Evolutionary conservation across 176 grass and related monocot genomes (phyloP).

Genomic region (Ananas comosus): DNA sequence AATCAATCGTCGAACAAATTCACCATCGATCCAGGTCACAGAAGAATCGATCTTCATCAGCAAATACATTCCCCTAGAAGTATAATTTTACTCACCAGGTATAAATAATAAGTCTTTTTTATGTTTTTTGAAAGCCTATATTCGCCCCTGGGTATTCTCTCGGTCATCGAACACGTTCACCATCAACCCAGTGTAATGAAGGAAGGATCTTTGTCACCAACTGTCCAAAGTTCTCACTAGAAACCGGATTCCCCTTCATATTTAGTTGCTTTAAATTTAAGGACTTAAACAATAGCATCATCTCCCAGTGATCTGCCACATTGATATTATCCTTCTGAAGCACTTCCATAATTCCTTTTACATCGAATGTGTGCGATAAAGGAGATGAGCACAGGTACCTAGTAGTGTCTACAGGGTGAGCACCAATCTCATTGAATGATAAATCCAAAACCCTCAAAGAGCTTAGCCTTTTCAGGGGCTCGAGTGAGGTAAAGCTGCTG

Average conservation of each 20-base stretch:
- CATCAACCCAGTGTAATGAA: constrained; percentile 60
- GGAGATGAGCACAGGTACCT: constrained; percentile 69
- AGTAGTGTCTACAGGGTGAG: constrained; percentile 50
- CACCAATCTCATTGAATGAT: constrained; percentile 74
- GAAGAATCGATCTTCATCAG: background rate
- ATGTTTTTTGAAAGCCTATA: background rate
- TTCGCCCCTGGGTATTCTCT: background rate
- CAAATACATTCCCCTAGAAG: background rate
- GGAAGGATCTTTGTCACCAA: constrained; percentile 36
- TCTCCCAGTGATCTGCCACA: constrained; percentile 51
- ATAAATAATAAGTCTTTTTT: background rate
- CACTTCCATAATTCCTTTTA: constrained; percentile 38
- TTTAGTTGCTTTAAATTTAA: constrained; percentile 45
- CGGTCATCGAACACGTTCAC: constrained; percentile 1
- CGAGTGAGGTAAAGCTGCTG: constrained; percentile 63
- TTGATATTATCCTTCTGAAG: constrained; percentile 29
- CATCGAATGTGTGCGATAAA: constrained; percentile 52
- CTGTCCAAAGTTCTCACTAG: constrained; percentile 30
- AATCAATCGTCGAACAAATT: constrained; percentile 15
- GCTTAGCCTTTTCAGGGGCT: constrained; percentile 53
- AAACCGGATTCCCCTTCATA: constrained; percentile 56
- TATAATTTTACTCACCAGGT: background rate
- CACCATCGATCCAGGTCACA: no score
- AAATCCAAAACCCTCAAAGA: constrained; percentile 73
- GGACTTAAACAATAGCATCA: constrained; percentile 47